These are phyloP conservation scores for Hemisphaericaspora nanyangensis DNA, from an alignment of 805 yeast species.

Conservation along the genomic window DNA sequence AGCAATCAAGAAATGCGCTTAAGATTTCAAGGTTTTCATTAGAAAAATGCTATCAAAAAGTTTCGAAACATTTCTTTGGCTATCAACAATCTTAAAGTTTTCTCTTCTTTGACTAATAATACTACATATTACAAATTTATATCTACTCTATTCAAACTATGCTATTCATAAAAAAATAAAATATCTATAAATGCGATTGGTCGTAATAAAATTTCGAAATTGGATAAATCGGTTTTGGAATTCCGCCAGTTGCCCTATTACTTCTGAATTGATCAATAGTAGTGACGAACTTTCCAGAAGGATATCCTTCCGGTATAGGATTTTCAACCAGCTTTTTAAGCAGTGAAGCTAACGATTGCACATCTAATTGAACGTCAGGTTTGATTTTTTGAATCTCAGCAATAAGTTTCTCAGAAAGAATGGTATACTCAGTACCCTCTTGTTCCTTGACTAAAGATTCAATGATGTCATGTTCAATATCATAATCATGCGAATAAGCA, in stretches of 20 bases:
- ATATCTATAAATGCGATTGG: constrained; percentile 15
- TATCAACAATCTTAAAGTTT: no score
- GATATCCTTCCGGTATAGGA: constrained; percentile 40
- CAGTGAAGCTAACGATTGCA: neutral
- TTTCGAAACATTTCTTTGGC: no score
- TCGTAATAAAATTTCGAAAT: constrained; percentile 23
- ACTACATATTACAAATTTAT: no score
- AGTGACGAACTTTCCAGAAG: constrained; percentile 45
- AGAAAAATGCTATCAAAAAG: no score
- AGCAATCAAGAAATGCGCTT: no score
- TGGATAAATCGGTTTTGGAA: constrained; percentile 51
- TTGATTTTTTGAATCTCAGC: neutral
- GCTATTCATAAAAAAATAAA: no score
- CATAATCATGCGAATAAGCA: constrained; percentile 18
- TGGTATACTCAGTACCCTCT: neutral
- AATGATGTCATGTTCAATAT: constrained; percentile 20
- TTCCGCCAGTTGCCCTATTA: constrained; percentile 48
- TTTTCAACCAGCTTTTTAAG: constrained; percentile 14
- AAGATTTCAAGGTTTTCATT: no score
- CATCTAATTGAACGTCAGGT: neutral
- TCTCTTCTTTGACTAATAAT: no score
- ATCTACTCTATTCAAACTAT: no score
- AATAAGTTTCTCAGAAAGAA: constrained; percentile 1
- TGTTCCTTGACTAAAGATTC: constrained; percentile 14
- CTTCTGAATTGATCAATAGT: constrained; percentile 56